A percentile compares a stretch with the other conserved stretches of the same genome.
These are phyloP conservation scores for Umbilicus rupestris DNA, from an alignment of 164 flowering plant species.

Conservation along the genomic window DNA sequence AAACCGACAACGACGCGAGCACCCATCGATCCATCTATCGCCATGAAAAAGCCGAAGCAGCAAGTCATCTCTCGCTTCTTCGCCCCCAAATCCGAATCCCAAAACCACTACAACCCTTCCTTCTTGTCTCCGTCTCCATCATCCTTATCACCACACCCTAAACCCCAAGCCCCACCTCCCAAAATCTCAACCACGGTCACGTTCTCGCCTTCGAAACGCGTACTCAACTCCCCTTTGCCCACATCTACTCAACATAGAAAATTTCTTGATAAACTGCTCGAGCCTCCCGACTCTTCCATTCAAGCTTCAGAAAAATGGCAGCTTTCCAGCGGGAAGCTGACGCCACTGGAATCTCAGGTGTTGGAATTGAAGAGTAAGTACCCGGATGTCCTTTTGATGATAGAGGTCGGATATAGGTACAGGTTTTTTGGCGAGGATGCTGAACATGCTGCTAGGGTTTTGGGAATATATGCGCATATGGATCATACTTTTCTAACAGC, in stretches of 20 bases:
- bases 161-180: conserved; percentile 36
- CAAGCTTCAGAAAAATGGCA: conserved; percentile 9
- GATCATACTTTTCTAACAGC: conserved; percentile 83
- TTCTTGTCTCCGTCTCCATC: too few relatives aligned
- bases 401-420: conserved; percentile 85
- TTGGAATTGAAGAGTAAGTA: conserved; percentile 51
- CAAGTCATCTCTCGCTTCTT: conserved; percentile 92
- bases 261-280: conserved; percentile 53
- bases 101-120: conserved; percentile 18
- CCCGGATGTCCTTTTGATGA: conserved; percentile 82
- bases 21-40: neutral
- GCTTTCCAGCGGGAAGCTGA: conserved; percentile 33
- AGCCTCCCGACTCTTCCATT: conserved; percentile 24
- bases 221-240: conserved; percentile 19
- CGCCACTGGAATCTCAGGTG: conserved; percentile 85
- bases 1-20: too few relatives aligned
- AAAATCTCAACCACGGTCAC: conserved; percentile 71
- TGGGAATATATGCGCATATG: conserved; percentile 69
- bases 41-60: conserved; percentile 86
- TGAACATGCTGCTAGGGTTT: conserved; percentile 61
- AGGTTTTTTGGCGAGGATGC: conserved; percentile 85
- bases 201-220: conserved; percentile 68
- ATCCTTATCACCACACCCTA: too few relatives aligned
- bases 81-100: conserved; percentile 53
- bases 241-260: conserved; percentile 50